These are phyloP conservation scores for Rosa multiflora DNA, from an alignment of 306 rosid genomes.

Conservation along the genomic window DNA sequence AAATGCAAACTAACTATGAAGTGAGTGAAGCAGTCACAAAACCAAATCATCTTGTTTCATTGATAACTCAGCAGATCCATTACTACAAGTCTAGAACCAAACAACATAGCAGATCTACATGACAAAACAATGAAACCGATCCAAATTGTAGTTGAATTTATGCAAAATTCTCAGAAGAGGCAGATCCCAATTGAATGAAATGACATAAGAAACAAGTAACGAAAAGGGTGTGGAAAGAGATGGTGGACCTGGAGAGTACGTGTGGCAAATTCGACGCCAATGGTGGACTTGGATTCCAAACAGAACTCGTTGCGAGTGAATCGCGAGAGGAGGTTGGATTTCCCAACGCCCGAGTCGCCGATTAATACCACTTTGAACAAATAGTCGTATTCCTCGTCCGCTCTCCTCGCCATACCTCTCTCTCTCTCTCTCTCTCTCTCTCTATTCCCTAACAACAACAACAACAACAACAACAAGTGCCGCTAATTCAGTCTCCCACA, in stretches of 20 bases:
- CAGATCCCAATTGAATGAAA: constrained; percentile 5
- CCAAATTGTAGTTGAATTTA: background rate
- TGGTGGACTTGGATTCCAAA: constrained; percentile 92
- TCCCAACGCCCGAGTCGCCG: constrained; percentile 96
- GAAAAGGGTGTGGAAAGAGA: background rate
- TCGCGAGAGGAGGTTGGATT: constrained; percentile 94
- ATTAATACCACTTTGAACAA: constrained; percentile 90
- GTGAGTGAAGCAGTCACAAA: background rate
- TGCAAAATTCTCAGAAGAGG: background rate
- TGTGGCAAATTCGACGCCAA: constrained; percentile 95
- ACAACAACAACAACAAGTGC: no score
- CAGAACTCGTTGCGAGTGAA: constrained; percentile 97
- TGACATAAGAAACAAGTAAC: no score
- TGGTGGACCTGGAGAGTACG: constrained; percentile 71
- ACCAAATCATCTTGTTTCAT: background rate
- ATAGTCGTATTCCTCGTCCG: constrained; percentile 89
- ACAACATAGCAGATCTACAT: constrained; percentile 18
- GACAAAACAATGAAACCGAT: background rate
- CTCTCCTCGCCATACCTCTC: constrained; percentile 55
- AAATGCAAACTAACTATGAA: background rate
- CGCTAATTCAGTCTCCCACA: no score
- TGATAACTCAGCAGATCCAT: background rate
- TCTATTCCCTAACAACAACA: no score
- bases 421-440: background rate
- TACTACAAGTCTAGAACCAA: background rate